Conservation (phyloP, 352 stramenopile genomes). For the Phytophthora crassamura region DNA sequence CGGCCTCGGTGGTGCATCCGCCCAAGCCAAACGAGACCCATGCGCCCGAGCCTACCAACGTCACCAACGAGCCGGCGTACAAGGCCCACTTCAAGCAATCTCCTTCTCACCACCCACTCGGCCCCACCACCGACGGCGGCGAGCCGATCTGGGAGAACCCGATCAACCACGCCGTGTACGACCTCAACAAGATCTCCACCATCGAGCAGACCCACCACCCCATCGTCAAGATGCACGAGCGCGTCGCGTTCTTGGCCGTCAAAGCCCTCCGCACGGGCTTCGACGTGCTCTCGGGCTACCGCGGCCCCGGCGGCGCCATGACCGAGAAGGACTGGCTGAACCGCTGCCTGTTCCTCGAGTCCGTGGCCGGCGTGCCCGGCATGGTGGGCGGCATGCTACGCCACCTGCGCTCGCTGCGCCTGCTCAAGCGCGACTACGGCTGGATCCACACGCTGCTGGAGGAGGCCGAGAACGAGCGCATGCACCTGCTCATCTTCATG, state of each 20-base stretch:
- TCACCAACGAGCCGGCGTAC: constrained; percentile 27
- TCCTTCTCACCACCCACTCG: no score
- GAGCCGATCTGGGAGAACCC: constrained; percentile 52
- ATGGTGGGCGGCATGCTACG: constrained; percentile 80
- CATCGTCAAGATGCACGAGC: constrained; percentile 42
- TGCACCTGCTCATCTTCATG: constrained; percentile 94
- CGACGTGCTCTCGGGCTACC: constrained; percentile 63
- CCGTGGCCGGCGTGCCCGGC: no score
- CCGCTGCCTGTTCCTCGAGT: constrained; percentile 81
- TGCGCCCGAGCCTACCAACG: constrained; percentile 13
- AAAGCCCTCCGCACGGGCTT: constrained; percentile 55
- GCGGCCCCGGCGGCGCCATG: constrained; percentile 64
- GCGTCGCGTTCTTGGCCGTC: constrained; percentile 45
- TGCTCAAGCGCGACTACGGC: constrained; percentile 88
- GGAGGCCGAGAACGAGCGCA: constrained; percentile 95
- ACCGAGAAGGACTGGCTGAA: constrained; percentile 70
- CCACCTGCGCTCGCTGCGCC: constrained; percentile 85
- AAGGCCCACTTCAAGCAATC: constrained; percentile 35
- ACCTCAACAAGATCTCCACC: constrained; percentile 42
- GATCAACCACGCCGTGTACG: constrained; percentile 49
- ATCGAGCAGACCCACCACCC: constrained; percentile 51
- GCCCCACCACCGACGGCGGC: constrained; percentile 13
- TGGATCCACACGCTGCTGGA: constrained; percentile 94
- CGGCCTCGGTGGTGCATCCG: neutral
- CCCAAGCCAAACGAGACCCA: neutral